Evolutionary conservation across 1,139 yeast species (phyloP), one percentile per base, ranked within the genome.

Genomic region (Sugiyamaella pinicola): DNA sequence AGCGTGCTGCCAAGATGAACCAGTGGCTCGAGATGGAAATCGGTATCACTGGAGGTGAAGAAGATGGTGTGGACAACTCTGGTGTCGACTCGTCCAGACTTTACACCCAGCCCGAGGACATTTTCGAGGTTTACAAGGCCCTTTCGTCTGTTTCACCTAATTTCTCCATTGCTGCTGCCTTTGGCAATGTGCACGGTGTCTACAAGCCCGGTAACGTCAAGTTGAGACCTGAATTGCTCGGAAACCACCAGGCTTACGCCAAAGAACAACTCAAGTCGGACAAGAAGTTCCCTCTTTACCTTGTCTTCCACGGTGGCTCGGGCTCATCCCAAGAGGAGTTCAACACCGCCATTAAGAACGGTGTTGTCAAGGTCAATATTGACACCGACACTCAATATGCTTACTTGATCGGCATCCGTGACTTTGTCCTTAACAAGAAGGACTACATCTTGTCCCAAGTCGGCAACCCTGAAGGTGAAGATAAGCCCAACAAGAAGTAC

Each of bases 1-100:
- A 80, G 74, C 89, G 96, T 78, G 90, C 89, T 84, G 79, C 95
- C 74, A 90, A 88, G 78, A 82, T 91, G 84, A 81, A 83, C 80
- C 98, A 93, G 81, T 93, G 95, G 93, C 84, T 93, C 74, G 99
- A 93, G 83, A 95, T 93, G 99, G 99, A 93, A 82, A 93, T 93
- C 73, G 99, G 99, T 84, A 93, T 93, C 83, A 95, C 99, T 73
- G 98, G 99, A 79, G 99, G 99, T 85, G 99, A 93, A 81, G 99
- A 93, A 80, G 99, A 93, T 73, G 99, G 99, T 84, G 99, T 95
- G 69, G 95, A 93, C 85, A 95, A 93, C 83, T 95, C 91, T 77
- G 81, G 84, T 74, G 97, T 88, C 64, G 83, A 84, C 73, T 85
- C 87, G 77, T 90, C 87, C 64, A 75, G 87, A 63, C 81, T 93